These are phyloP conservation scores for Neobulgaria alba DNA, from an alignment of 2,329 filamentous ascomycete genomes.

Conservation along the genomic window DNA sequence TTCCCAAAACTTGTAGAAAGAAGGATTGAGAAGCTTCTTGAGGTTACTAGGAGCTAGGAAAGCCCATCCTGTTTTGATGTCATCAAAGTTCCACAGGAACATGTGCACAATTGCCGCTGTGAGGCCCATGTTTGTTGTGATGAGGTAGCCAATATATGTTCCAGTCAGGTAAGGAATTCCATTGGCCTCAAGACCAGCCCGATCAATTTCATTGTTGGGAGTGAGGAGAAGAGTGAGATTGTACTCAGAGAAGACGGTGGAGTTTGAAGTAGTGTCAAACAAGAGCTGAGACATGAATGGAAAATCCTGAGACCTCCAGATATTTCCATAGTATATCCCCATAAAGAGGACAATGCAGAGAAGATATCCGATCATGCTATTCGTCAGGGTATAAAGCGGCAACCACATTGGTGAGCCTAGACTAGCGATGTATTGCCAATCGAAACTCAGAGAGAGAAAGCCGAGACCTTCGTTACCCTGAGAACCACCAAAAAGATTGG, in stretches of 20 bases:
- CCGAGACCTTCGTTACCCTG: constrained; percentile 2
- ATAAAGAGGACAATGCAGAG: constrained; percentile 7
- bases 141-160: constrained; percentile 31
- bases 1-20: constrained; percentile 11
- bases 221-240: constrained; percentile 36
- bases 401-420: constrained; percentile 3
- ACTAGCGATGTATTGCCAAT: constrained; percentile 5
- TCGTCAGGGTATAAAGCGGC: constrained; percentile 1
- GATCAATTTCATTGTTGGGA: constrained; percentile 31
- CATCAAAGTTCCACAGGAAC: constrained; percentile 31
- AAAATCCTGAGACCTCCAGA: constrained; percentile 32
- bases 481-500: constrained; percentile 3
- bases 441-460: not conserved
- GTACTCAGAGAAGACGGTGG: constrained; percentile 30
- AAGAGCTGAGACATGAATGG: constrained; percentile 36
- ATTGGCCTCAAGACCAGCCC: constrained; percentile 26
- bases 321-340: constrained; percentile 34
- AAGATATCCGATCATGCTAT: constrained; percentile 1
- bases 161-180: constrained; percentile 36
- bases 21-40: constrained; percentile 5
- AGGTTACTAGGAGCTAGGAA: constrained; percentile 5
- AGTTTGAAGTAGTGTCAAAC: constrained; percentile 30
- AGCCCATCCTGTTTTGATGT: constrained; percentile 31
- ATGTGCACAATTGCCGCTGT: constrained; percentile 38
- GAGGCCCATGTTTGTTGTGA: constrained; percentile 36